Conservation (phyloP, 805 yeast species). For the Komagataella kurtzmanii region DNA sequence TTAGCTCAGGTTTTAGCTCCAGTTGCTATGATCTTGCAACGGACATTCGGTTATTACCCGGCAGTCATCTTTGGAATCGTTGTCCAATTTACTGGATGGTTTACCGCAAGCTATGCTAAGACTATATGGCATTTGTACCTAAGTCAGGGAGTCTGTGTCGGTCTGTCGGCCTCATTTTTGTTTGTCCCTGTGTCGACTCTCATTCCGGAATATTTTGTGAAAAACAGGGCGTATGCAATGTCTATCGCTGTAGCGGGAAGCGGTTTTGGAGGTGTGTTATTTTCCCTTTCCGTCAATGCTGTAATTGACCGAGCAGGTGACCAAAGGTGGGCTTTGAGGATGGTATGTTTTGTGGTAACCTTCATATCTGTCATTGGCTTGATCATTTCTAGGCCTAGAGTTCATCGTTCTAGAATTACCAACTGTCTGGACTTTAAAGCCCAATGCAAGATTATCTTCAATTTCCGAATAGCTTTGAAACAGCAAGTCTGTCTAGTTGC, state of each 20-base stretch:
- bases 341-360: conserved; percentile 24
- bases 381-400: conserved; percentile 26
- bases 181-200: conserved; percentile 35
- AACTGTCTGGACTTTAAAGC: conserved; percentile 5
- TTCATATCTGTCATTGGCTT: conserved; percentile 23
- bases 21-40: conserved; percentile 29
- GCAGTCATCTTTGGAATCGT: conserved; percentile 29
- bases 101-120: conserved; percentile 37
- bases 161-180: conserved; percentile 34
- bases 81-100: conserved; percentile 31
- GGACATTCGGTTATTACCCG: conserved; percentile 33
- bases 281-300: conserved; percentile 20
- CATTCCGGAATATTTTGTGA: conserved; percentile 42
- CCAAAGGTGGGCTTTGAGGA: conserved; percentile 29
- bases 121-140: conserved; percentile 35
- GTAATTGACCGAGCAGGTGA: conserved; percentile 24
- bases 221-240: conserved; percentile 26
- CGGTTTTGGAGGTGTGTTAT: conserved; percentile 27
- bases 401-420: conserved; percentile 5
- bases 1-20: conserved; percentile 55
- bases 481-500: conserved; percentile 9
- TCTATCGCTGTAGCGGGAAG: conserved; percentile 25
- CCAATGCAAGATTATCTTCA: conserved; percentile 6
- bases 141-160: conserved; percentile 40
- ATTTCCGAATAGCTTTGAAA: conserved; percentile 6